Percentiles rank a stretch among this genome's conserved stretches.
Conservation (phyloP, 2,329 filamentous ascomycete genomes). For the Clarireedia homoeocarpa region DNA sequence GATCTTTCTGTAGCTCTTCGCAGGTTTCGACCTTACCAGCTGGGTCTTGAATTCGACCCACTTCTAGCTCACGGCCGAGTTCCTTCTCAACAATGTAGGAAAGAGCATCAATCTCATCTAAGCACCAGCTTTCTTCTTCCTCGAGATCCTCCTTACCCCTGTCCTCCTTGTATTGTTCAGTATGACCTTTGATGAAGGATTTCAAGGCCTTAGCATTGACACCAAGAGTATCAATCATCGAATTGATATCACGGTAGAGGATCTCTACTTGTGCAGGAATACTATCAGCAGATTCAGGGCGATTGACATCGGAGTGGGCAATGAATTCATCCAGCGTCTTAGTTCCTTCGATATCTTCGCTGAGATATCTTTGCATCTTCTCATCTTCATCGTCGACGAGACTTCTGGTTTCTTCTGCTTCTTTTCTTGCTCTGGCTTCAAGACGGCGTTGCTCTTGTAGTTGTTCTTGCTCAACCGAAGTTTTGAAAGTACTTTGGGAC, state of each 20-base stretch:
- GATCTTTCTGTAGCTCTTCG: slow-evolving; percentile 60
- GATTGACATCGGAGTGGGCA: slow-evolving; percentile 48
- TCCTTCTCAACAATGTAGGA: slow-evolving; percentile 54
- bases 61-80: slow-evolving; percentile 56
- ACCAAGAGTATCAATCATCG: slow-evolving; percentile 89
- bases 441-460: slow-evolving; percentile 24
- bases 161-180: slow-evolving; percentile 43
- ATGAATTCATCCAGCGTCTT: slow-evolving; percentile 60
- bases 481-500: slow-evolving; percentile 22
- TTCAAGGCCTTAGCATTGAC: slow-evolving; percentile 62
- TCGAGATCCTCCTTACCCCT: slow-evolving; percentile 63
- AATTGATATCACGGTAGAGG: slow-evolving; percentile 74
- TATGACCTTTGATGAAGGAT: slow-evolving; percentile 60
- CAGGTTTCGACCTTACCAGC: slow-evolving; percentile 61
- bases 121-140: slow-evolving; percentile 58
- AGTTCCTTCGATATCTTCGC: slow-evolving; percentile 52
- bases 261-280: slow-evolving; percentile 57
- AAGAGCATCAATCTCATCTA: slow-evolving; percentile 69
- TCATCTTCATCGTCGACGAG: slow-evolving; percentile 64
- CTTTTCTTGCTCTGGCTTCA: slow-evolving; percentile 42
- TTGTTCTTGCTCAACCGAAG: slow-evolving; percentile 21
- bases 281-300: slow-evolving; percentile 39
- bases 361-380: slow-evolving; percentile 54
- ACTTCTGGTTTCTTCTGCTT: slow-evolving; percentile 48
- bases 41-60: slow-evolving; percentile 60